Conservation (phyloP, 2,329 filamentous ascomycete genomes). For the Cadophora malorum region DNA sequence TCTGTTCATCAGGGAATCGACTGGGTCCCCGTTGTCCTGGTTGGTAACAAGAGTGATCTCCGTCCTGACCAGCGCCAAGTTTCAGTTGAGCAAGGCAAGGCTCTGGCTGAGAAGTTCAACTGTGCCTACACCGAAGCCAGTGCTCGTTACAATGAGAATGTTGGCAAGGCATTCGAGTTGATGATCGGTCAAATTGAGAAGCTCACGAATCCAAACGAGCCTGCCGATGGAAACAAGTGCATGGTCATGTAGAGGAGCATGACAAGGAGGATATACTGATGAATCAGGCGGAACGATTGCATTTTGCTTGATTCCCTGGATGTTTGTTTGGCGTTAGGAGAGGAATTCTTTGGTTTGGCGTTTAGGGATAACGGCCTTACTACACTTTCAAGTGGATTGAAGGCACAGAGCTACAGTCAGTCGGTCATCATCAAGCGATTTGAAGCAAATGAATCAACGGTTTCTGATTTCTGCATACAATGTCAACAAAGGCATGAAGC, state of each 20-base stretch:
- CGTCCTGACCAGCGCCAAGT: slow-evolving; percentile 94
- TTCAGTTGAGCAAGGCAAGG: slow-evolving; percentile 81
- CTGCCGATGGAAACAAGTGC: slow-evolving; percentile 82
- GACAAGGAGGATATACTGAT: neutral
- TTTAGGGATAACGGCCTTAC: slow-evolving; percentile 19
- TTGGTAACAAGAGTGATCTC: slow-evolving; percentile 97
- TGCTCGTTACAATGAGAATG: slow-evolving; percentile 93
- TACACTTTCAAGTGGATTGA: slow-evolving; percentile 10
- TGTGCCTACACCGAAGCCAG: slow-evolving; percentile 96
- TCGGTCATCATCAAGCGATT: neutral
- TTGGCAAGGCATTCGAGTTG: slow-evolving; percentile 88
- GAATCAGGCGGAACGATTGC: slow-evolving; percentile 8
- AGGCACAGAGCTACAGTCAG: slow-evolving; percentile 6
- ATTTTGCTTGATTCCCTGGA: slow-evolving; percentile 6
- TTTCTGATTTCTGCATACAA: neutral
- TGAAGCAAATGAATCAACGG: neutral
- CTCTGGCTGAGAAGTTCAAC: slow-evolving; percentile 83
- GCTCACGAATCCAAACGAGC: slow-evolving; percentile 86
- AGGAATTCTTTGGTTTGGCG: slow-evolving; percentile 20
- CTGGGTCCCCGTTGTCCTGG: slow-evolving; percentile 89
- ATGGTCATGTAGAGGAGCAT: slow-evolving; percentile 70
- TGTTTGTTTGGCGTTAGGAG: slow-evolving; percentile 25
- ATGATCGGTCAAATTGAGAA: slow-evolving; percentile 96
- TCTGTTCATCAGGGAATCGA: slow-evolving; percentile 74
- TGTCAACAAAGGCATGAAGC: neutral